Evolutionary conservation across 129 eudicot genomes (phyloP), one percentile per base, ranked within the genome.

Genomic region (Mikania micrantha): DNA sequence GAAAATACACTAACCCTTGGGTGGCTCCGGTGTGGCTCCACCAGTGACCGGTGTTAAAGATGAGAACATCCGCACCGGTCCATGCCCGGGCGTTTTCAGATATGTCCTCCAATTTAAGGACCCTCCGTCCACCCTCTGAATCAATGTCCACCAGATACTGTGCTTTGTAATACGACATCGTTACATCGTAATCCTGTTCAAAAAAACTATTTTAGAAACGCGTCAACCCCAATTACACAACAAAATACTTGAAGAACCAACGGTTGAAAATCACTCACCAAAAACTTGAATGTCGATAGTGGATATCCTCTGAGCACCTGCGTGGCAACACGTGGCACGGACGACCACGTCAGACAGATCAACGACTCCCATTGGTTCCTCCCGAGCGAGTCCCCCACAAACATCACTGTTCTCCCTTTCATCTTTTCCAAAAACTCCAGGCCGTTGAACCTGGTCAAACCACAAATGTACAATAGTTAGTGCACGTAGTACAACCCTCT

Each of bases 41-140:
- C 97, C 97, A 91, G 20, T 91, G 97, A 36, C 97, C 97, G 2
- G 97, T 87, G 85, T 91, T 83, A 42, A 91, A 91, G 4, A 79
- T 67, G 7, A 91, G 79, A 45, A 91, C 85, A 75, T 91, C 97
- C 12, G 74, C 90, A 13, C 75, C 85, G 8, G 35, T 74, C 97
- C 97, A 91, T 0, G 82, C 88, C 47, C 77, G 82, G 0, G 83
- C 85, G 65, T 91, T 91, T 52, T 74, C 86, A 9, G 93, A 85
- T n/a, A 91, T 83, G 22, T 91, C 95, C 67, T 87, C 93, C 70
- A 91, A 22, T 58, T 73, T 91, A 60, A 91, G 76, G 39, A 91
- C 79, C 34, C 93, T 81, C 49, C 76, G 80, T 1, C 97, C 97
- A 60, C 83, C 79, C 5, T 77, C 77, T 0, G 71, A 4, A 47